These are phyloP conservation scores for Fusarium continuum DNA, from an alignment of 2,329 filamentous ascomycete genomes.

Conservation along the genomic window DNA sequence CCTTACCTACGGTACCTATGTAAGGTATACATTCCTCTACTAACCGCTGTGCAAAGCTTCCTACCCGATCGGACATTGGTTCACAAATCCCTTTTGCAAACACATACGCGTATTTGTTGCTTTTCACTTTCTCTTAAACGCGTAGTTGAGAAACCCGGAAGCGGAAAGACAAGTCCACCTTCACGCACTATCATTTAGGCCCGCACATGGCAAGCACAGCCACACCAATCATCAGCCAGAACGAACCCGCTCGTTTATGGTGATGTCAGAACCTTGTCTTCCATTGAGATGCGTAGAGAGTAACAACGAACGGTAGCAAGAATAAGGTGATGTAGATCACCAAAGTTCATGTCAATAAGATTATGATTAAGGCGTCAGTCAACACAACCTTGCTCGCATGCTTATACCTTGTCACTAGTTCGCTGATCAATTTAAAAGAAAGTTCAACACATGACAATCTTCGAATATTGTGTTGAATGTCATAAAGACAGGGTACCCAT, in stretches of 20 bases:
- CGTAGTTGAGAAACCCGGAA: background rate
- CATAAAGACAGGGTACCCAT: background rate
- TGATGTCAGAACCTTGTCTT: conserved; percentile 8
- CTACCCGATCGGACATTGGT: too few species aligned
- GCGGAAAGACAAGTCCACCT: background rate
- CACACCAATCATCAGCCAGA: conserved; percentile 12
- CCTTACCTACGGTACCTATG: too few species aligned
- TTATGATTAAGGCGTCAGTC: too few species aligned
- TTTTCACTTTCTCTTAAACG: too few species aligned
- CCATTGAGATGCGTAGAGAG: background rate
- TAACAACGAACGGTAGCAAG: too few species aligned
- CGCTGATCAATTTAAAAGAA: background rate
- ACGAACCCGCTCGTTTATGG: background rate
- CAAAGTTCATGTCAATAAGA: background rate
- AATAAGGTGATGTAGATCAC: too few species aligned
- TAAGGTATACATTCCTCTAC: too few species aligned
- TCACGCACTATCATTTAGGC: background rate
- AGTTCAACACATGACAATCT: background rate
- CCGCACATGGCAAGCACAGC: conserved; percentile 21
- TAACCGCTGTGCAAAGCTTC: too few species aligned
- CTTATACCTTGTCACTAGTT: background rate
- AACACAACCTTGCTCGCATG: too few species aligned
- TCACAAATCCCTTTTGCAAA: too few species aligned
- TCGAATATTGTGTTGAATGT: too few species aligned
- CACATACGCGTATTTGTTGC: too few species aligned